These are phyloP conservation scores for Apophysomyces sp. DNA, from an alignment of 371 early-diverging fungal genomes.

Conservation along the genomic window DNA sequence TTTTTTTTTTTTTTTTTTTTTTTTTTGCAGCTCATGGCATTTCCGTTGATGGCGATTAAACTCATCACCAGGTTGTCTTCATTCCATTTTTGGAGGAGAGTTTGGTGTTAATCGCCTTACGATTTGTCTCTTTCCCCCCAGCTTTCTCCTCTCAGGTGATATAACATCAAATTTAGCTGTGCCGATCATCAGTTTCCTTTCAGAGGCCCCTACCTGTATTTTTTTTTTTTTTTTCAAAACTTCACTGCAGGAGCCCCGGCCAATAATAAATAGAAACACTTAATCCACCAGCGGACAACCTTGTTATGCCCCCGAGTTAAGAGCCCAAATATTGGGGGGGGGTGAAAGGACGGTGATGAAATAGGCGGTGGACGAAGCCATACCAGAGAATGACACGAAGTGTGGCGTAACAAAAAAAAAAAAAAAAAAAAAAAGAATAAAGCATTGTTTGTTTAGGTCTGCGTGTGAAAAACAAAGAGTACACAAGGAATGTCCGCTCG, in stretches of 20 bases:
- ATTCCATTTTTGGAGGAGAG: background rate
- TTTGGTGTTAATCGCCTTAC: too few relatives aligned
- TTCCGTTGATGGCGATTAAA: background rate
- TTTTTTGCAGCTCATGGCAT: background rate
- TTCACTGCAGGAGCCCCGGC: too few relatives aligned
- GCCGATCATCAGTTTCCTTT: background rate
- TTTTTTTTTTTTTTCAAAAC: background rate
- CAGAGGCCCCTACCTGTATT: background rate
- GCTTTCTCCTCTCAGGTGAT: background rate
- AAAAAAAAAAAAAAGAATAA: background rate
- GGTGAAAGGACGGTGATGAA: background rate
- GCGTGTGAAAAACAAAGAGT: background rate
- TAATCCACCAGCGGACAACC: background rate
- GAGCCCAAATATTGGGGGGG: background rate
- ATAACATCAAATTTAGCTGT: background rate
- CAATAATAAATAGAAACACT: background rate
- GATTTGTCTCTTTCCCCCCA: background rate
- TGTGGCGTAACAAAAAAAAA: background rate
- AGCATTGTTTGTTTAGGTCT: background rate
- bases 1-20: background rate
- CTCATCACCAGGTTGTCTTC: background rate
- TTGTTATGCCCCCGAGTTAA: background rate
- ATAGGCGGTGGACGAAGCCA: background rate
- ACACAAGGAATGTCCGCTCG: background rate
- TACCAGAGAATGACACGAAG: background rate